These are phyloP conservation scores for Beauveria bassiana DNA, from an alignment of 2,329 filamentous ascomycete species.

Conservation along the genomic window DNA sequence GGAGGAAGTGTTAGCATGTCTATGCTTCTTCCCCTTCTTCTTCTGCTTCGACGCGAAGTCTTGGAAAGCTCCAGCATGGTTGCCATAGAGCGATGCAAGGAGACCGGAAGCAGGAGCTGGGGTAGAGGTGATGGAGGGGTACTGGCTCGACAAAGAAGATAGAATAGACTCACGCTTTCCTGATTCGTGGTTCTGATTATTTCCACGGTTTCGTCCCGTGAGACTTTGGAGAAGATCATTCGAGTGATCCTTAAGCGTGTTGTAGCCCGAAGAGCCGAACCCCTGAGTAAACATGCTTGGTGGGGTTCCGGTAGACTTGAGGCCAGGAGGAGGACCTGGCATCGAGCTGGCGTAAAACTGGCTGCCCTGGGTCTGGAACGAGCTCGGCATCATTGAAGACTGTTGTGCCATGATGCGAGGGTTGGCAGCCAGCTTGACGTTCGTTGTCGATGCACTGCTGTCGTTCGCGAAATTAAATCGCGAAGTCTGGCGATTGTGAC, in stretches of 20 bases:
- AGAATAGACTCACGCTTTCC: conserved; percentile 98
- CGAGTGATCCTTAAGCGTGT: conserved; percentile 63
- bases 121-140: conserved; percentile 74
- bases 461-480: conserved; percentile 86
- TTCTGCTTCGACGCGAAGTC: conserved; percentile 95
- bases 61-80: conserved; percentile 78
- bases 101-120: conserved; percentile 85
- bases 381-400: conserved; percentile 73
- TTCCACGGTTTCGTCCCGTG: conserved; percentile 61
- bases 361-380: conserved; percentile 52
- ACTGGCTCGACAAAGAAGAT: conserved; percentile 85
- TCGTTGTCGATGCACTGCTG: conserved; percentile 37
- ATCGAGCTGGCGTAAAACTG: conserved; percentile 81
- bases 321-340: conserved; percentile 84
- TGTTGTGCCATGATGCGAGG: conserved; percentile 77
- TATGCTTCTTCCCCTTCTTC: conserved; percentile 99
- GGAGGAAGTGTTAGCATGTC: conserved; percentile 99
- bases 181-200: conserved; percentile 69
- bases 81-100: conserved; percentile 85
- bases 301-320: conserved; percentile 92
- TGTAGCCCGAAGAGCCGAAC: conserved; percentile 68
- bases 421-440: conserved; percentile 71
- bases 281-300: conserved; percentile 92
- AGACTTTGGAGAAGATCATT: conserved; percentile 67
- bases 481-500: conserved; percentile 76